Percentiles rank a stretch among this genome's conserved stretches.
Evolutionary conservation across 2,329 filamentous ascomycete genomes (phyloP).

Genomic region (Sphaerulina populicola): DNA sequence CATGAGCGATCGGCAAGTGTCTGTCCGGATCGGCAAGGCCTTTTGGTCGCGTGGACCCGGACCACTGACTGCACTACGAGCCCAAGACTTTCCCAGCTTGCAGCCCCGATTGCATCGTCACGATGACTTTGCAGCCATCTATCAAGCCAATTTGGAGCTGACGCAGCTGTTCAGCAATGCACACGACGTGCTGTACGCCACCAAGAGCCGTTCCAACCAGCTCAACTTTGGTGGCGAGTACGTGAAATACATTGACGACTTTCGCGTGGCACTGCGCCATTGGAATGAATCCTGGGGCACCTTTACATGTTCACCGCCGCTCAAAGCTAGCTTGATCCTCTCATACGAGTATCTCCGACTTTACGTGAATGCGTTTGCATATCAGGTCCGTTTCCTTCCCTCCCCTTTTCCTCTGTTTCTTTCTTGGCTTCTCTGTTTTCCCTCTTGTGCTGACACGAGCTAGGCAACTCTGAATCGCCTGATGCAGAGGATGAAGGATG

Average conservation of each 20-base stretch:
- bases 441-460: background rate
- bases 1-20: conserved; percentile 31
- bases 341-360: conserved; percentile 58
- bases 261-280: conserved; percentile 28
- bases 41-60: conserved; percentile 32
- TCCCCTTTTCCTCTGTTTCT: no score
- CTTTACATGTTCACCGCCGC: conserved; percentile 41
- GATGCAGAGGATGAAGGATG: conserved; percentile 22
- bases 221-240: conserved; percentile 32
- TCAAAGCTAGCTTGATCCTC: conserved; percentile 53
- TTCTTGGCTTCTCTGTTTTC: background rate
- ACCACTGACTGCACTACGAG: conserved; percentile 29
- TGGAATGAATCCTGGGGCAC: conserved; percentile 30
- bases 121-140: conserved; percentile 31
- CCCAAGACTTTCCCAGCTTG: conserved; percentile 30
- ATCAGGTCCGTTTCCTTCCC: conserved; percentile 37
- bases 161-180: conserved; percentile 32
- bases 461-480: conserved; percentile 29
- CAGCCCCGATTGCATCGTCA: conserved; percentile 21
- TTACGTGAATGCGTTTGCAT: conserved; percentile 60
- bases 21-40: conserved; percentile 30
- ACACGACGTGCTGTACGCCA: conserved; percentile 31
- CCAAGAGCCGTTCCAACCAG: conserved; percentile 29
- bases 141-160: conserved; percentile 30
- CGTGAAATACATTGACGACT: conserved; percentile 33